Base-by-base conservation (phyloP, 768 basidiomycete genomes). In the Phaeotremella skinneri region DNA sequence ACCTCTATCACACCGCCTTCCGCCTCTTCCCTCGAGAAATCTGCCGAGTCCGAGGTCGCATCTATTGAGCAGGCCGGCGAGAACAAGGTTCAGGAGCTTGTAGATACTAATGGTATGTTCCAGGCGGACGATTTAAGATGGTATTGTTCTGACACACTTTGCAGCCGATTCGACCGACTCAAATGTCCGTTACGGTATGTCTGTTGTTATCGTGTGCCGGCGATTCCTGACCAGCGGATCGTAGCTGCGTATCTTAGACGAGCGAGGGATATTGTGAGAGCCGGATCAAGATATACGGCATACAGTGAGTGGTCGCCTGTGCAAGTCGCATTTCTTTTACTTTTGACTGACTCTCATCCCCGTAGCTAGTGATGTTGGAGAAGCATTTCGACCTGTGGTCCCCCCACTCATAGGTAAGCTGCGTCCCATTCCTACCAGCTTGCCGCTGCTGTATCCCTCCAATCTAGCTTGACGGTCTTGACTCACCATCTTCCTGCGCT, bases 301-400 rank as follows among this genome's bases (percentile, higher is more conserved):
- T 76, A 76, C 54, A 76, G 72, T 70, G 55, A 52, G 65, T 52
- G 11, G 13, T 17, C 17, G 4, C 16, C n/a, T 26, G n/a, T n/a
- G 7, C 32, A 2, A 2, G 30, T 30, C 13, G 2, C 5, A 26
- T 20, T 17, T 34, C 3, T 31, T 29, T 6, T 14, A 17, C 20
- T 26, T 48, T 14, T 47, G 7, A 11, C 17, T 55, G 31, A 13
- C 20, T 9, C 14, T 4, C 45, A 11, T 26, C 9, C 11, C 31
- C 16, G 37, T 61, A 70, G 73, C 77, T 1, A 68, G 66, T 31
- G 77, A 78, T 49, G 60, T 76, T 2, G 77, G 77, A 55, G 77
- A 78, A 57, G 74, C 75, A 0, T 78, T 78, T 70, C 56, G 77
- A 49, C 76, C 76, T 9, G 68, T 77, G 32, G 76, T 76, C 5